A percentile compares a stretch with the other conserved stretches of the same genome.
Conservation (phyloP, 1,139 yeast genomes). For the Williopsis jadinii region DNA sequence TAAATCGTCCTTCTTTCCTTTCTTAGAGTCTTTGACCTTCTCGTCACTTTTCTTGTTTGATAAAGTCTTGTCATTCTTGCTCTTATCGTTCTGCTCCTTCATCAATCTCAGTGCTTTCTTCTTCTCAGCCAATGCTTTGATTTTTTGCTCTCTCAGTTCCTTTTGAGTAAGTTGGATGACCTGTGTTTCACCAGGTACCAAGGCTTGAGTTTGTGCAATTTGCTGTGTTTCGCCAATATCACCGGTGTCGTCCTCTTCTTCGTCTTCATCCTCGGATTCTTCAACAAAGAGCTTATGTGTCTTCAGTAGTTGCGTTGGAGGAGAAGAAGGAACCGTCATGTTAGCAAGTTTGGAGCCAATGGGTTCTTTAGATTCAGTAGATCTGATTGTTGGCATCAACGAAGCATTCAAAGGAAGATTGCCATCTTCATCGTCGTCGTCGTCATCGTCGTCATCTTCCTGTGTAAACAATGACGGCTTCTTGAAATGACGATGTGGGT, state of each 20-base stretch:
- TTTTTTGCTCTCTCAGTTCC: conserved; percentile 3
- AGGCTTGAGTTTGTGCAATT: neutral
- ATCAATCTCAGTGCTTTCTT: conserved; percentile 17
- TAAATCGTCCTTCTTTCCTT: no score
- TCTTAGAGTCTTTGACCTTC: conserved; percentile 2
- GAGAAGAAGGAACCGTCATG: neutral
- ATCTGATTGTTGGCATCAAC: neutral
- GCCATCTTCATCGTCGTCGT: neutral
- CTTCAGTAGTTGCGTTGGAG: neutral
- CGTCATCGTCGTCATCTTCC: conserved; percentile 2
- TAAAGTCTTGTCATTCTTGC: conserved; percentile 13
- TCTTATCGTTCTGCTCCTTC: conserved; percentile 14
- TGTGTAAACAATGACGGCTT: neutral
- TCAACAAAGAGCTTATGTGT: conserved; percentile 15
- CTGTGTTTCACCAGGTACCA: no score
- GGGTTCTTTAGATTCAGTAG: neutral
- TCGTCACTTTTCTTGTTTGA: conserved; percentile 1
- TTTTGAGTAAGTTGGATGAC: neutral
- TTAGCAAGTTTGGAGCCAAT: neutral
- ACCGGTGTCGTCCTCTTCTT: neutral
- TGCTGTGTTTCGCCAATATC: neutral
- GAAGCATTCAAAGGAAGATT: no score
- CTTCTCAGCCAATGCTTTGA: conserved; percentile 17
- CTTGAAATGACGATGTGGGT: neutral
- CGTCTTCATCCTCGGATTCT: conserved; percentile 11